A percentile compares a stretch with the other conserved stretches of the same genome.
These are phyloP conservation scores for Chlorella sp. DNA, from an alignment of 139 green algal species.

Conservation along the genomic window DNA sequence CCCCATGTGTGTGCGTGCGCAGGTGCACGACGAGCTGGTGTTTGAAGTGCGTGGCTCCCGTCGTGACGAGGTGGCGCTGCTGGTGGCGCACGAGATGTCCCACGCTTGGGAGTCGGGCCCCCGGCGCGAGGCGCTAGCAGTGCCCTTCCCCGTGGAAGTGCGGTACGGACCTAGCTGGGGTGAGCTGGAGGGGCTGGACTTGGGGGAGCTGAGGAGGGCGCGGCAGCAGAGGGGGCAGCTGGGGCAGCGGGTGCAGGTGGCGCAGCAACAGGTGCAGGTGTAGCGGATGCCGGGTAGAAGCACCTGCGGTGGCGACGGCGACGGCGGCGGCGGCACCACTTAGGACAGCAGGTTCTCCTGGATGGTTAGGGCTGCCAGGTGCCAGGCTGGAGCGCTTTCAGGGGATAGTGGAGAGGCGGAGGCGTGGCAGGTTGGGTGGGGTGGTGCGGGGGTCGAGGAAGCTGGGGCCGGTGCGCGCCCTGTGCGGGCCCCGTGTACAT, in stretches of 20 bases:
- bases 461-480: too few species aligned
- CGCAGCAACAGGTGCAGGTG: too few species aligned
- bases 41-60: slow-evolving; percentile 53
- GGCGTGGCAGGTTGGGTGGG: too few species aligned
- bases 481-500: too few species aligned
- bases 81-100: slow-evolving; percentile 60
- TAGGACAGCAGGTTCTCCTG: background rate
- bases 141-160: slow-evolving; percentile 68
- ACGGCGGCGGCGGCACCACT: background rate
- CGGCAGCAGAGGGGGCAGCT: background rate
- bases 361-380: too few species aligned
- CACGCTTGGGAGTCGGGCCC: slow-evolving; percentile 10
- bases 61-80: slow-evolving; percentile 23
- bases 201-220: background rate
- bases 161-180: slow-evolving; percentile 24
- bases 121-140: slow-evolving; percentile 21
- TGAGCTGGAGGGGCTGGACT: background rate
- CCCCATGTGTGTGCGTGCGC: background rate
- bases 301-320: background rate
- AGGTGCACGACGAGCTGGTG: slow-evolving; percentile 89
- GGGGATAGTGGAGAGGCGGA: too few species aligned
- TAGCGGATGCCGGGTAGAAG: too few species aligned
- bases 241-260: background rate
- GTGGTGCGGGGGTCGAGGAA: too few species aligned
- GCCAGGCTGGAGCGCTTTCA: too few species aligned